Conservation (phyloP, 352 stramenopile species). For the Pythium biforme region DNA sequence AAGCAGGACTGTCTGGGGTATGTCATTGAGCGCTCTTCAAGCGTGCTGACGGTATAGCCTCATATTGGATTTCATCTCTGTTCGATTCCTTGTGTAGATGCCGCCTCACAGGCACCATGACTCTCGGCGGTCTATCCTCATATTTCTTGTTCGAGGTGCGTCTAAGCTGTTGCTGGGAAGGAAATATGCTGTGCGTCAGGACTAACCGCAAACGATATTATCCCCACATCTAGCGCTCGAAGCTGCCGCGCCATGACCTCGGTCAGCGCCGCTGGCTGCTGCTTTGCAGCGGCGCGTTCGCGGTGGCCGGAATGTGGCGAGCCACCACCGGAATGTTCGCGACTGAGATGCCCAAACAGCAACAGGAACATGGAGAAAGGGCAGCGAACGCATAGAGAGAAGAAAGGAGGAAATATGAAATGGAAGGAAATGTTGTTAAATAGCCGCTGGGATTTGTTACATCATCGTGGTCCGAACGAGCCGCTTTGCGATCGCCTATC, state of each 20-base stretch:
- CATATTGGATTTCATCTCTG: too few species aligned
- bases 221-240: conserved; percentile 31
- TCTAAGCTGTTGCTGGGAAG: background rate
- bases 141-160: conserved; percentile 62
- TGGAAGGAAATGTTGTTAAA: conserved; percentile 14
- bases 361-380: background rate
- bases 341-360: conserved; percentile 6
- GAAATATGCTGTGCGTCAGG: too few species aligned
- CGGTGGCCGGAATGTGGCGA: conserved; percentile 44
- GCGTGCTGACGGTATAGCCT: too few species aligned
- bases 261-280: conserved; percentile 62
- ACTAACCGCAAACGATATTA: too few species aligned
- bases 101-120: conserved; percentile 50
- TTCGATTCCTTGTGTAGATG: conserved; percentile 36
- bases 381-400: background rate
- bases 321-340: conserved; percentile 48
- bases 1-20: conserved; percentile 23
- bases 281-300: conserved; percentile 47
- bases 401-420: background rate
- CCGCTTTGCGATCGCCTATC: conserved; percentile 10
- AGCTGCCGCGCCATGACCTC: conserved; percentile 39
- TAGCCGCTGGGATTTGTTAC: conserved; percentile 19
- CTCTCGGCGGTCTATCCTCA: conserved; percentile 46
- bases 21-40: too few species aligned
- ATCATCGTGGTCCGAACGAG: conserved; percentile 15